These are phyloP conservation scores for Scheffersomyces ergatensis DNA, from an alignment of 805 yeast genomes.

Conservation along the genomic window DNA sequence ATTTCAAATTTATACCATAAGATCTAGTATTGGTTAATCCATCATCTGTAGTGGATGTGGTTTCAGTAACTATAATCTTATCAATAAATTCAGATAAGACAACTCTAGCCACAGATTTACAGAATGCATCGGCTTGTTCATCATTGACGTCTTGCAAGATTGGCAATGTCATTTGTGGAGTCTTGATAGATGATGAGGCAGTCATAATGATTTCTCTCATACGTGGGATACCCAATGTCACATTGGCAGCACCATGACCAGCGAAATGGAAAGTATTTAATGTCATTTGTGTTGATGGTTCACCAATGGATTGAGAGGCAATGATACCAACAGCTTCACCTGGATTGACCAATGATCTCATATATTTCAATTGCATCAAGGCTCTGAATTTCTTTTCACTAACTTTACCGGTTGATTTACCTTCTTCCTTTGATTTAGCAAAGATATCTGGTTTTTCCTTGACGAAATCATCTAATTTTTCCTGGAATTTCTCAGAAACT, in stretches of 20 bases:
- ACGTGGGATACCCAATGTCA: conserved; percentile 99
- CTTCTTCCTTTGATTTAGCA: conserved; percentile 47
- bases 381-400: conserved; percentile 87
- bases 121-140: conserved; percentile 86
- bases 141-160: conserved; percentile 76
- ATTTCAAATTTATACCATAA: conserved; percentile 69
- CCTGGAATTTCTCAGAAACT: conserved; percentile 86
- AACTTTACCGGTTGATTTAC: conserved; percentile 45
- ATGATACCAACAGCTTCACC: conserved; percentile 98
- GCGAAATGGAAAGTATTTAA: conserved; percentile 96
- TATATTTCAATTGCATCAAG: conserved; percentile 95
- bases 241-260: conserved; percentile 99
- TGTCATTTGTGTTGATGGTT: conserved; percentile 99
- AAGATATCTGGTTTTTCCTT: conserved; percentile 54
- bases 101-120: conserved; percentile 84
- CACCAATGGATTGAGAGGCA: conserved; percentile 98
- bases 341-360: conserved; percentile 92
- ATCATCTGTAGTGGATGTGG: conserved; percentile 61
- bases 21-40: conserved; percentile 57
- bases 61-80: conserved; percentile 80
- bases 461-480: conserved; percentile 70
- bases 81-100: conserved; percentile 86
- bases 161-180: conserved; percentile 99
- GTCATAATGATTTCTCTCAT: conserved; percentile 99
- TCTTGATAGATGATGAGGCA: conserved; percentile 89